phyloP scores from a whole-genome alignment of 345 rosid genomes.

The Hevea brasiliensis region DNA sequence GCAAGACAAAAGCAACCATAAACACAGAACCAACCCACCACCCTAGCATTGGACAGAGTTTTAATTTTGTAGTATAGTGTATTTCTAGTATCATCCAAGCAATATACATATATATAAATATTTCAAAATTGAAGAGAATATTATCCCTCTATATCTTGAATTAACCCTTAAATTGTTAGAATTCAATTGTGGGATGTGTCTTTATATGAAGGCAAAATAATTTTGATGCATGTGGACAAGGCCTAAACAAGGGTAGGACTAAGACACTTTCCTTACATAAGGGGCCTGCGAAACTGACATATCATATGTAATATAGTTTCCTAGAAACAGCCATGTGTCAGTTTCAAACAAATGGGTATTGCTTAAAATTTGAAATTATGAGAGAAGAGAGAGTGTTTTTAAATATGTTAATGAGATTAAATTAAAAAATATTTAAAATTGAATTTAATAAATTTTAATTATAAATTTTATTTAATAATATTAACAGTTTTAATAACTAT shows the following conservation, averaged over 20 bases:
- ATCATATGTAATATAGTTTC: not conserved
- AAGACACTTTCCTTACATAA: not conserved
- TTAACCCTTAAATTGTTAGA: too few species aligned
- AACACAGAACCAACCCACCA: conserved; percentile 14
- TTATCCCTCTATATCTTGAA: too few species aligned
- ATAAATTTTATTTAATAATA: too few species aligned
- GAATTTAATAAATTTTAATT: too few species aligned
- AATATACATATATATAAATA: too few species aligned
- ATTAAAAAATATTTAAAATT: not conserved
- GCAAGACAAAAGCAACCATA: conserved; percentile 13
- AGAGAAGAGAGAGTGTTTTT: conserved; percentile 23
- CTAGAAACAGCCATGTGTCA: conserved; percentile 21
- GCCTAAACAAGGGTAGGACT: not conserved
- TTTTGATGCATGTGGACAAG: not conserved
- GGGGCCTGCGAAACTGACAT: conserved; percentile 9
- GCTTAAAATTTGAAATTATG: not conserved
- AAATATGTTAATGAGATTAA: conserved; percentile 16
- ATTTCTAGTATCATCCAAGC: too few species aligned
- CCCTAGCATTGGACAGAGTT: conserved; percentile 28
- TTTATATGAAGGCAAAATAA: too few species aligned
- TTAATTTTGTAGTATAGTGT: conserved; percentile 29
- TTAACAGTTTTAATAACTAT: too few species aligned
- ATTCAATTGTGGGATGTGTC: too few species aligned
- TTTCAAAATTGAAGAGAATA: too few species aligned
- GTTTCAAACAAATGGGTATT: conserved; percentile 17